Base-by-base conservation (phyloP, 306 rosid species). In the Trifolium pratense region DNA sequence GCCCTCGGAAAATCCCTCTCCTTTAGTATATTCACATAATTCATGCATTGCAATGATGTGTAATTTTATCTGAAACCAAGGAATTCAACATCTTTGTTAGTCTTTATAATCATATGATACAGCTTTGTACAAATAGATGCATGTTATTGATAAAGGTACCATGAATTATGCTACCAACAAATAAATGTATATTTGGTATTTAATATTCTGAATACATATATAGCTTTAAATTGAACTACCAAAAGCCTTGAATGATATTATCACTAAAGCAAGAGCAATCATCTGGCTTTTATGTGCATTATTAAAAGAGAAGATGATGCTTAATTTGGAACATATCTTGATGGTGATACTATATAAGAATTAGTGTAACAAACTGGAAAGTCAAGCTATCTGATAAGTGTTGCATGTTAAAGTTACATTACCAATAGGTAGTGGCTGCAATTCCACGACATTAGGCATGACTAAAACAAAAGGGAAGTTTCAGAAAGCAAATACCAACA, bases 1-100 rank as follows among this genome's bases (percentile, higher is more conserved):
- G 73, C 99, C 99, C 85, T 94, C 99, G 0, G 97, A 83, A 77
- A 94, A 94, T 74, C 99, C 99, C 77, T 94, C 99, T 77, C 99
- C 99, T 84, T 85, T 94, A 59, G 95, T 84, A 87, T 89, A 89
- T 83, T 94, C 99, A 61, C 99, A 94, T 78, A 94, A 82, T 74
- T 94, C 97, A 72, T 94, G 97, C 97, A 94, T 94, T 37, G 92
- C 96, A 81, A 94, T 80, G 83, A 94, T 91, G 68, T 94, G 99
- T 79, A 94, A 81, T 77, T 90, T 90, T 84, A 94, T 91, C 99
- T 94, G 95, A 80, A 78, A 84, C 67, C 77, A 79, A 62, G 73
- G 63, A 63, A 73, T 75, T 79, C 65, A 55, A 77, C 74, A 66
- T 34, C 78, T 68, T 59, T 55, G 81, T 84, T 65, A 87, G 83